Evolutionary conservation across 257 asterid genomes (phyloP).

Genomic region (Fraxinus cuspidata): DNA sequence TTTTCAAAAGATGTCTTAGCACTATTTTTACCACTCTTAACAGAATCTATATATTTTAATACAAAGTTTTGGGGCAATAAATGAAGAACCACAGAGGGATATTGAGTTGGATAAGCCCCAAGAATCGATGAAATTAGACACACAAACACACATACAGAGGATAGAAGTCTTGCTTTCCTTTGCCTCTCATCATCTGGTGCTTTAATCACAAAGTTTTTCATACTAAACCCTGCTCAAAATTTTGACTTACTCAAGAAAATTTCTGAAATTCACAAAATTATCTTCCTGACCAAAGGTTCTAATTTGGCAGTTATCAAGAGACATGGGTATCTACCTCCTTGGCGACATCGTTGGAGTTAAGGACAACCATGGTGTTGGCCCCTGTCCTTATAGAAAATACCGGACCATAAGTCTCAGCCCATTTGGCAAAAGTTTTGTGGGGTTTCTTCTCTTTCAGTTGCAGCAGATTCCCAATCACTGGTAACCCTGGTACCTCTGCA

Average conservation of each 20-base stretch:
- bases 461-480: constrained; percentile 76
- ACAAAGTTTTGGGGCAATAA: too few species aligned
- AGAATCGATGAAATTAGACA: background rate
- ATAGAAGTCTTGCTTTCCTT: background rate
- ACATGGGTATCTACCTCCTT: constrained; percentile 57
- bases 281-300: background rate
- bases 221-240: background rate
- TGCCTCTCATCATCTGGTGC: background rate
- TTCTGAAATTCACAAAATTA: background rate
- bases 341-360: constrained; percentile 64
- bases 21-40: background rate
- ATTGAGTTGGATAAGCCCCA: background rate
- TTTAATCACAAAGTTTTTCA: background rate
- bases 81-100: background rate
- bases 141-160: too few species aligned
- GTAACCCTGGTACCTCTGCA: constrained; percentile 85
- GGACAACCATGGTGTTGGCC: constrained; percentile 60
- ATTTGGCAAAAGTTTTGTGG: constrained; percentile 70
- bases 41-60: background rate
- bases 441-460: constrained; percentile 92
- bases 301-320: background rate
- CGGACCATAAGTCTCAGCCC: constrained; percentile 87
- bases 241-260: background rate
- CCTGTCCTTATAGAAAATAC: constrained; percentile 80
- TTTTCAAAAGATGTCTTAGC: too few species aligned